phyloP scores from a whole-genome alignment of 768 basidiomycete species.

The Fomitopsis serialis region DNA sequence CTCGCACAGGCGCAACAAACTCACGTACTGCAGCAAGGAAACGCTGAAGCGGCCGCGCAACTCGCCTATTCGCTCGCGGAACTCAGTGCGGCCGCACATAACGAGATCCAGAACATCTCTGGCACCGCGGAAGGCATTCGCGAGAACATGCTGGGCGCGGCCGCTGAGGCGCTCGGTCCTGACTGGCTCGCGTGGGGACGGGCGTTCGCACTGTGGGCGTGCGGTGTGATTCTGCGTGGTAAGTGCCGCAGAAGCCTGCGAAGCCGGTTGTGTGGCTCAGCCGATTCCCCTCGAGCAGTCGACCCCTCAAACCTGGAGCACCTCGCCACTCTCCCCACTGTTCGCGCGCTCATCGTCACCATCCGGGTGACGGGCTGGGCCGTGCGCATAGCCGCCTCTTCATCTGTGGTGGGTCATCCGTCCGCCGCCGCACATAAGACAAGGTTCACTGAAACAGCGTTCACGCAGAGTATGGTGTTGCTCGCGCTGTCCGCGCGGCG shows the following conservation, averaged over 20 bases:
- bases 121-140: slow-evolving; percentile 33
- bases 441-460: background rate
- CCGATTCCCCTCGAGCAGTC: slow-evolving; percentile 15
- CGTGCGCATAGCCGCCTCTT: slow-evolving; percentile 30
- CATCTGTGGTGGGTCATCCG: slow-evolving; percentile 32
- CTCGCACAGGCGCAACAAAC: slow-evolving; percentile 26
- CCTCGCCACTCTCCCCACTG: slow-evolving; percentile 21
- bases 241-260: background rate
- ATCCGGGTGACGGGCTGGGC: slow-evolving; percentile 8
- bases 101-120: slow-evolving; percentile 44
- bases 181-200: slow-evolving; percentile 10
- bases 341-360: slow-evolving; percentile 21
- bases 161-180: background rate
- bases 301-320: slow-evolving; percentile 24
- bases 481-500: background rate
- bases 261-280: background rate
- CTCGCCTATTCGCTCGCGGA: slow-evolving; percentile 32
- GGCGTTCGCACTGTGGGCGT: slow-evolving; percentile 6
- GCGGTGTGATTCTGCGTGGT: slow-evolving; percentile 16
- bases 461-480: background rate
- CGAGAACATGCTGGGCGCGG: slow-evolving; percentile 19
- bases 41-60: slow-evolving; percentile 27
- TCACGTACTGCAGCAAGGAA: slow-evolving; percentile 31
- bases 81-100: slow-evolving; percentile 33
- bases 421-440: background rate